Conservation (phyloP, 208 protist genomes). For the Balamuthia mandrillaris region DNA sequence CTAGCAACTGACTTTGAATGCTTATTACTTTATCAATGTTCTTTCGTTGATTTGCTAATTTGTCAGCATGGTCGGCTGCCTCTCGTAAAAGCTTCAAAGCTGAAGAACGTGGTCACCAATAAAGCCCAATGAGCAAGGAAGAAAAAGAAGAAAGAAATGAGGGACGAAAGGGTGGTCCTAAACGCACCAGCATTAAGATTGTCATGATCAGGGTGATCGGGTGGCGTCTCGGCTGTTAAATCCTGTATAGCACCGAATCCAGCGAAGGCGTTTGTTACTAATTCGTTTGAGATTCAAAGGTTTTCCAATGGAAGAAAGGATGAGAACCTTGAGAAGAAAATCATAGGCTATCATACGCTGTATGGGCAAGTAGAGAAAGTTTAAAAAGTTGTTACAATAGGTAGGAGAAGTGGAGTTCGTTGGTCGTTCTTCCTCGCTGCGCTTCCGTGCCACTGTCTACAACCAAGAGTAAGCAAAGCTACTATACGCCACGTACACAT, state of each 20-base stretch:
- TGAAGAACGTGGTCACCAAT: too few species aligned
- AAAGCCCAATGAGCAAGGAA: neutral
- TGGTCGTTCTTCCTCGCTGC: neutral
- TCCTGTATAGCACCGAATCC: neutral
- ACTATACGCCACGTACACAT: neutral
- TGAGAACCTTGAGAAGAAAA: neutral
- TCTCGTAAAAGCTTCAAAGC: conserved; percentile 20
- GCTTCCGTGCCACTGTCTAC: neutral
- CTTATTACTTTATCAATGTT: conserved; percentile 37
- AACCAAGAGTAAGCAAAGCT: neutral
- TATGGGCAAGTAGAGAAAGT: conserved; percentile 31
- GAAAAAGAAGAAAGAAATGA: neutral
- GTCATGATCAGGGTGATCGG: neutral
- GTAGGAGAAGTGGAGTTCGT: too few species aligned
- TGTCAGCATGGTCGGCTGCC: conserved; percentile 16
- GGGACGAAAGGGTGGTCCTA: neutral
- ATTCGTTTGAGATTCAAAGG: neutral
- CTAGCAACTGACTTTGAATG: conserved; percentile 32
- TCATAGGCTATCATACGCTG: conserved; percentile 25
- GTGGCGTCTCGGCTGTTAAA: neutral
- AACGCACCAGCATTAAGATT: conserved; percentile 3
- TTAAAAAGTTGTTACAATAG: conserved; percentile 36
- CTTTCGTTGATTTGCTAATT: conserved; percentile 39
- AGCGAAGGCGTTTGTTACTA: neutral
- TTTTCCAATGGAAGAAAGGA: neutral